Conservation (phyloP, 1,284 basidiomycete genomes). For the Cryptococcus sp. region DNA sequence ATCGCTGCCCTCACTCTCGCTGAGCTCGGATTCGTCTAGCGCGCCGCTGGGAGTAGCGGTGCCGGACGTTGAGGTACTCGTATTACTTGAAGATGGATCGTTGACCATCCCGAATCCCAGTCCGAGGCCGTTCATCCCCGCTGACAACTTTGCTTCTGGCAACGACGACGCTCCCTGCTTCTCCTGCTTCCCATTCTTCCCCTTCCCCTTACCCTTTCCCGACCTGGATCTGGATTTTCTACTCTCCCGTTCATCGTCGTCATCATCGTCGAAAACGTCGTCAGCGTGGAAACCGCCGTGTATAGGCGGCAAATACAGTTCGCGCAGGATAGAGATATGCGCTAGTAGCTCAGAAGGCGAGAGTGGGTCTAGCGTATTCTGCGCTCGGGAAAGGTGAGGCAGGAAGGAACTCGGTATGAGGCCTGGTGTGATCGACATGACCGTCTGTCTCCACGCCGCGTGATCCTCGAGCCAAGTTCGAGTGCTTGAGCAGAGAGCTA, state of each 20-base stretch:
- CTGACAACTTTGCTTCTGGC: background rate
- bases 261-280: conserved; percentile 24
- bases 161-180: conserved; percentile 11
- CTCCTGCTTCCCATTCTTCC: conserved; percentile 16
- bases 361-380: conserved; percentile 39
- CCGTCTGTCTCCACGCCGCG: too few species aligned
- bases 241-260: background rate
- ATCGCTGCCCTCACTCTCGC: conserved; percentile 13
- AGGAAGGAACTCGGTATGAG: conserved; percentile 41
- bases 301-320: conserved; percentile 48
- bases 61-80: background rate
- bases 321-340: conserved; percentile 39
- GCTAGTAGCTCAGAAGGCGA: conserved; percentile 29
- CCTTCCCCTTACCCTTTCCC: conserved; percentile 11
- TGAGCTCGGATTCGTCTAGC: conserved; percentile 10
- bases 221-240: conserved; percentile 2
- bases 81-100: too few species aligned
- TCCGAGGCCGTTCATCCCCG: conserved; percentile 1
- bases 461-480: too few species aligned
- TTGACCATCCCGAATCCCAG: background rate
- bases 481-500: too few species aligned
- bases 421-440: background rate
- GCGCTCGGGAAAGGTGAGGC: conserved; percentile 39
- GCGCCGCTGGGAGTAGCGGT: conserved; percentile 3
- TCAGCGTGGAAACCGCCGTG: conserved; percentile 44